Percentiles rank a stretch among this genome's conserved stretches.
Evolutionary conservation across 2,329 filamentous ascomycete genomes (phyloP).

Genomic region (Hymenoscyphus fructigenus): DNA sequence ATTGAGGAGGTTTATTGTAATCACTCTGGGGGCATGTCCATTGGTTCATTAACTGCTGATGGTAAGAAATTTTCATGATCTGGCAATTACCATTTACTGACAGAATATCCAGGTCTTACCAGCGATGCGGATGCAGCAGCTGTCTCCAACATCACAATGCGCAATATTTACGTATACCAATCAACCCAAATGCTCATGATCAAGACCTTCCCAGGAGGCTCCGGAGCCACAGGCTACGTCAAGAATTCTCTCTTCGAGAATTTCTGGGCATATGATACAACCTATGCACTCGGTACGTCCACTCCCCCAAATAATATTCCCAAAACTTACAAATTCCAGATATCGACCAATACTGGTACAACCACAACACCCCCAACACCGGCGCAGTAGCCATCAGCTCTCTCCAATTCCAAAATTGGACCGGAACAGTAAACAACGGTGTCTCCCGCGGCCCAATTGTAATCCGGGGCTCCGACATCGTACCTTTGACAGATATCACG

Average conservation of each 20-base stretch:
- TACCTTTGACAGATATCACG: slow-evolving; percentile 36
- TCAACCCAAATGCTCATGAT: slow-evolving; percentile 41
- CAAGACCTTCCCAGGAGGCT: slow-evolving; percentile 42
- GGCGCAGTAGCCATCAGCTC: slow-evolving; percentile 29
- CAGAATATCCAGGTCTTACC: not conserved
- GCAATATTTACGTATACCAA: slow-evolving; percentile 39
- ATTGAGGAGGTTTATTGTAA: slow-evolving; percentile 41
- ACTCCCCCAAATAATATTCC: not conserved
- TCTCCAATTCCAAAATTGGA: slow-evolving; percentile 36
- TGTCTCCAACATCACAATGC: slow-evolving; percentile 26
- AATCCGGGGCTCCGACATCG: slow-evolving; percentile 37
- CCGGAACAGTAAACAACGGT: slow-evolving; percentile 37
- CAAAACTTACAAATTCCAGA: slow-evolving; percentile 9
- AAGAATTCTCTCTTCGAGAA: slow-evolving; percentile 38
- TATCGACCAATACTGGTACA: slow-evolving; percentile 33
- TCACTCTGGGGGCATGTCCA: slow-evolving; percentile 40
- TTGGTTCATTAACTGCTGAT: slow-evolving; percentile 35
- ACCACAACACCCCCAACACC: slow-evolving; percentile 27
- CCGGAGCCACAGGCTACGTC: slow-evolving; percentile 36
- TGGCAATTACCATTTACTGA: not conserved
- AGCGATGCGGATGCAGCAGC: slow-evolving; percentile 11
- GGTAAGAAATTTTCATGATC: slow-evolving; percentile 2
- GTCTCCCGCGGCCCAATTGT: slow-evolving; percentile 33
- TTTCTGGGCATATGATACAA: slow-evolving; percentile 29
- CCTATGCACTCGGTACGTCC: slow-evolving; percentile 26